phyloP scores from a whole-genome alignment of 495 filamentous ascomycete species.

The Daldinia grandis region DNA sequence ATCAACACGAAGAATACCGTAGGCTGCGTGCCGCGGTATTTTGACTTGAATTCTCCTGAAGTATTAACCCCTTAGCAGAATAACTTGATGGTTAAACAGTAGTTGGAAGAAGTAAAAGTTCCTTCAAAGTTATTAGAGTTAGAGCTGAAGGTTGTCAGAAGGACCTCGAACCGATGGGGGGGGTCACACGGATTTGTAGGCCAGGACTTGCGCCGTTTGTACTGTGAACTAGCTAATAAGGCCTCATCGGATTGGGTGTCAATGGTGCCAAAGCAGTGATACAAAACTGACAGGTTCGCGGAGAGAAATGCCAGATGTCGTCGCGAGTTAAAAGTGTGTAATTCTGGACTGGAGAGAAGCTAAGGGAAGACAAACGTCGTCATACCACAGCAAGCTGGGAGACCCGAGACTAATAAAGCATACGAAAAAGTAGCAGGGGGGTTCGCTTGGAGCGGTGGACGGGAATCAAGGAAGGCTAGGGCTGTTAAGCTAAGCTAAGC shows the following conservation, averaged over 20 bases:
- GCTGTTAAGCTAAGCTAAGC: slow-evolving; percentile 36
- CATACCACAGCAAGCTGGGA: slow-evolving; percentile 50
- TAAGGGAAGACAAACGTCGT: slow-evolving; percentile 55
- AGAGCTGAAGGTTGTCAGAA: slow-evolving; percentile 37
- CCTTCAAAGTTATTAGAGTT: slow-evolving; percentile 9
- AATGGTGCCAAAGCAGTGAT: slow-evolving; percentile 18
- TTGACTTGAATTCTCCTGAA: slow-evolving; percentile 6
- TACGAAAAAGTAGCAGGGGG: slow-evolving; percentile 21
- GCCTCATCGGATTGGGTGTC: slow-evolving; percentile 33
- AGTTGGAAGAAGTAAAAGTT: slow-evolving; percentile 21
- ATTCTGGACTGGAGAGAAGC: slow-evolving; percentile 30
- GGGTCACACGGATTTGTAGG: slow-evolving; percentile 53
- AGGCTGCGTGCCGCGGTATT: slow-evolving; percentile 13
- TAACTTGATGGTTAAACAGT: slow-evolving; percentile 15
- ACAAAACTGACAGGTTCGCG: slow-evolving; percentile 33
- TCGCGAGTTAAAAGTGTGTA: slow-evolving; percentile 24
- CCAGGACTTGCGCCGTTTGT: slow-evolving; percentile 33
- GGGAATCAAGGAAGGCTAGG: slow-evolving; percentile 42
- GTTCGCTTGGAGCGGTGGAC: slow-evolving; percentile 39
- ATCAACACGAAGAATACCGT: slow-evolving; percentile 24
- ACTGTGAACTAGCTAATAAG: slow-evolving; percentile 20
- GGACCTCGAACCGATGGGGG: slow-evolving; percentile 25
- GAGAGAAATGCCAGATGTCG: slow-evolving; percentile 35
- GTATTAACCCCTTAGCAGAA: slow-evolving; percentile 3
- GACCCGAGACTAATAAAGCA: slow-evolving; percentile 1